phyloP scores from a whole-genome alignment of 1,284 basidiomycete genomes.

The Fistulina hepatica region DNA sequence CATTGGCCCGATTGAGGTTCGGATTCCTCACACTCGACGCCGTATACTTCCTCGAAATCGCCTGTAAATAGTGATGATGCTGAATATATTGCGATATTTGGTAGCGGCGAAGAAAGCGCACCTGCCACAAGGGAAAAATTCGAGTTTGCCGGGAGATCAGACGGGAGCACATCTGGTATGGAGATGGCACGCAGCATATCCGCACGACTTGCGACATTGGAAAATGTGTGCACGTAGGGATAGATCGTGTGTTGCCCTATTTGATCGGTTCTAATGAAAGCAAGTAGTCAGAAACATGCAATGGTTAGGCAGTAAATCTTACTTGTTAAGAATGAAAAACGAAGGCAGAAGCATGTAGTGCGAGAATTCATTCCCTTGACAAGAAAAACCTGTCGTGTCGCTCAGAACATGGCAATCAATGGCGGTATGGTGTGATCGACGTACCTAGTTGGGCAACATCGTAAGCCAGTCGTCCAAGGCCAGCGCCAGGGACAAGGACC shows the following conservation, averaged over 20 bases:
- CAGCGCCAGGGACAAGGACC: slow-evolving; percentile 83
- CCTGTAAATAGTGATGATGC: slow-evolving; percentile 32
- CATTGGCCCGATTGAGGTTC: slow-evolving; percentile 68
- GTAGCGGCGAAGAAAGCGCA: slow-evolving; percentile 18
- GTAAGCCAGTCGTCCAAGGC: slow-evolving; percentile 76
- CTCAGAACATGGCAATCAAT: slow-evolving; percentile 1
- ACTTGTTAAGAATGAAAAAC: slow-evolving; percentile 76
- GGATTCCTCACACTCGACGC: slow-evolving; percentile 36
- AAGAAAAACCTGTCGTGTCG: slow-evolving; percentile 56
- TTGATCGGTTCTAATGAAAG: slow-evolving; percentile 62
- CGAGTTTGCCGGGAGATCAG: slow-evolving; percentile 49
- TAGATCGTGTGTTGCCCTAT: slow-evolving; percentile 65
- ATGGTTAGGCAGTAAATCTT: no score
- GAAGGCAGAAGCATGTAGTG: slow-evolving; percentile 87
- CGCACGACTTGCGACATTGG: slow-evolving; percentile 55
- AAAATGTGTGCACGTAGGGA: slow-evolving; percentile 86
- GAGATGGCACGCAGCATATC: slow-evolving; percentile 57
- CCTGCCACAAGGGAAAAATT: slow-evolving; percentile 82
- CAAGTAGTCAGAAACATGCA: no score
- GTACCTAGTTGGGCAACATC: slow-evolving; percentile 74
- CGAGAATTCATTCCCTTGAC: slow-evolving; percentile 90
- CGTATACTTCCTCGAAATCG: slow-evolving; percentile 91
- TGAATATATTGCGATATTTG: neutral
- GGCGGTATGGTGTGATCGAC: slow-evolving; percentile 13
- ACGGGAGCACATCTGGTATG: slow-evolving; percentile 79